Conservation (phyloP, 2,329 filamentous ascomycete species). For the Gnomoniopsis smithogilvyi region DNA sequence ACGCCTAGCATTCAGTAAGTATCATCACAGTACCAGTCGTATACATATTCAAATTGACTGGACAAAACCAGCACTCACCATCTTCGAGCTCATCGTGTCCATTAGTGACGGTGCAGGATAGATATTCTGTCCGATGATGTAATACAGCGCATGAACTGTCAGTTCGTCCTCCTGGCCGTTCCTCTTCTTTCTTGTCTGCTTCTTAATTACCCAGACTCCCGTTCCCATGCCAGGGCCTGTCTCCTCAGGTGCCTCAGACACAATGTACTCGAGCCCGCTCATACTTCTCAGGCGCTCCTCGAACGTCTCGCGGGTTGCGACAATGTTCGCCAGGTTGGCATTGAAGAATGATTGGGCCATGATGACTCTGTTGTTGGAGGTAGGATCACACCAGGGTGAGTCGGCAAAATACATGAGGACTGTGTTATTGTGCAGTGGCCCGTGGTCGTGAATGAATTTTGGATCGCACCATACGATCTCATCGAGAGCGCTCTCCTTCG, state of each 20-base stretch:
- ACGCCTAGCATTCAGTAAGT: slow-evolving; percentile 36
- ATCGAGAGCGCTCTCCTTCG: slow-evolving; percentile 53
- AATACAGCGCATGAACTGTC: slow-evolving; percentile 58
- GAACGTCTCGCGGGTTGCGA: slow-evolving; percentile 61
- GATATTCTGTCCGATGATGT: slow-evolving; percentile 63
- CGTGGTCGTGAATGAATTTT: slow-evolving; percentile 44
- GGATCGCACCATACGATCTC: slow-evolving; percentile 66
- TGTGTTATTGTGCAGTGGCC: slow-evolving; percentile 61
- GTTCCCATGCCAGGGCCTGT: slow-evolving; percentile 58
- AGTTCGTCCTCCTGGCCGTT: slow-evolving; percentile 56
- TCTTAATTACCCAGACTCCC: slow-evolving; percentile 67
- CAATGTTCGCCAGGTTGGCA: slow-evolving; percentile 51
- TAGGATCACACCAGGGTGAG: slow-evolving; percentile 66
- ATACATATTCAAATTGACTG: not conserved
- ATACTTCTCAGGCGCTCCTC: slow-evolving; percentile 61
- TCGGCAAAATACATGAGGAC: slow-evolving; percentile 66
- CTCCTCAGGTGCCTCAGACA: slow-evolving; percentile 63
- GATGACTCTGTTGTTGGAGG: slow-evolving; percentile 64
- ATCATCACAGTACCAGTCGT: not conserved
- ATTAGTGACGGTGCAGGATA: slow-evolving; percentile 63
- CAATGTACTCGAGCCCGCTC: slow-evolving; percentile 65
- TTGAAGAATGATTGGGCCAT: slow-evolving; percentile 62
- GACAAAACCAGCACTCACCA: slow-evolving; percentile 40
- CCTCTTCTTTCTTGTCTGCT: slow-evolving; percentile 61
- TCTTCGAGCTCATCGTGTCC: slow-evolving; percentile 56